phyloP scores from a whole-genome alignment of 805 yeast genomes.

The Teunomyces barrocoloradensis region DNA sequence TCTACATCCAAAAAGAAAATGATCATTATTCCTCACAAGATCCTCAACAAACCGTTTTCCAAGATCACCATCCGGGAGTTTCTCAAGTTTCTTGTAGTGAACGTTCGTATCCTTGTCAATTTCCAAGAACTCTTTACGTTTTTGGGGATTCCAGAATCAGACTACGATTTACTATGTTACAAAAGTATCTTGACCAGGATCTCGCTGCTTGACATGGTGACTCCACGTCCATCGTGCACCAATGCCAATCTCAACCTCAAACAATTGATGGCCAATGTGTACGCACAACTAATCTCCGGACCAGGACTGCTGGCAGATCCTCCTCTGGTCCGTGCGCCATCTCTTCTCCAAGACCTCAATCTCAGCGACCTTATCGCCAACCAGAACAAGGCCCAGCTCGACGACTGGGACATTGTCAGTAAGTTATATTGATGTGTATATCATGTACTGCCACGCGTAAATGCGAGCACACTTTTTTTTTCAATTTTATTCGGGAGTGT shows the following conservation, averaged over 20 bases:
- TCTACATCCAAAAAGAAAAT: slow-evolving; percentile 16
- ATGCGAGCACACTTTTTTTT: neutral
- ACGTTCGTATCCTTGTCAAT: slow-evolving; percentile 37
- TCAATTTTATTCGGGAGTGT: neutral
- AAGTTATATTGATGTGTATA: slow-evolving; percentile 14
- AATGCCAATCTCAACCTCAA: slow-evolving; percentile 17
- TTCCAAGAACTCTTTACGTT: slow-evolving; percentile 26
- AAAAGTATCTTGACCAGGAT: slow-evolving; percentile 17
- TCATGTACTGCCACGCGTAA: neutral
- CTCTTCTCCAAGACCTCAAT: slow-evolving; percentile 21
- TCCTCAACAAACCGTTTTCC: slow-evolving; percentile 39
- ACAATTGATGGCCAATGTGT: slow-evolving; percentile 30
- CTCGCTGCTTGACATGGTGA: slow-evolving; percentile 13
- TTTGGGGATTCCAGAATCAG: slow-evolving; percentile 9
- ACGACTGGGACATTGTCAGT: slow-evolving; percentile 39
- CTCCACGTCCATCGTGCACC: slow-evolving; percentile 3
- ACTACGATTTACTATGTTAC: slow-evolving; percentile 18
- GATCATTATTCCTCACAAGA: slow-evolving; percentile 40
- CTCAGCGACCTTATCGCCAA: slow-evolving; percentile 20
- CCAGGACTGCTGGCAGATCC: slow-evolving; percentile 6
- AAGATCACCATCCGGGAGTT: slow-evolving; percentile 37
- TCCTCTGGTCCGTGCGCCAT: slow-evolving; percentile 12
- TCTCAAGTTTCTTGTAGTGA: slow-evolving; percentile 31
- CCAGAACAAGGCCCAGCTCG: slow-evolving; percentile 24
- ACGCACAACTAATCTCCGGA: slow-evolving; percentile 21